Evolutionary conservation across 129 eudicot genomes (phyloP).

Genomic region (Centella asiatica): DNA sequence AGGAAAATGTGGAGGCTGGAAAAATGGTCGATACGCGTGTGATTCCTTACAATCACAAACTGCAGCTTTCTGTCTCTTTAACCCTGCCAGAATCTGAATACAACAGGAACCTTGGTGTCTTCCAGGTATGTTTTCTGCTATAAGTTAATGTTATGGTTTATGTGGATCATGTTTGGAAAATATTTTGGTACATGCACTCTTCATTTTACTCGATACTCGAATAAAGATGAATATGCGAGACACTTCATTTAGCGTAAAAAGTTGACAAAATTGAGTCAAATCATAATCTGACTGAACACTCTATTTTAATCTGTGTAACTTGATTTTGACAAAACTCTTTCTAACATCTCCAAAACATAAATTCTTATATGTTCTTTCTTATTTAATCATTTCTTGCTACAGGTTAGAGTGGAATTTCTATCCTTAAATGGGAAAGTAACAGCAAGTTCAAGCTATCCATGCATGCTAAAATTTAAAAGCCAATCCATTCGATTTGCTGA

Average conservation of each 20-base stretch:
- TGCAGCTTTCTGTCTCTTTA: conserved; percentile 41
- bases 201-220: too few species aligned
- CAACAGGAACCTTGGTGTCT: conserved; percentile 66
- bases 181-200: too few species aligned
- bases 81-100: conserved; percentile 68
- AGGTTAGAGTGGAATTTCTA: conserved; percentile 56
- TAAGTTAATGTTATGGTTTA: too few species aligned
- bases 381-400: background rate
- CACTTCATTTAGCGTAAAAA: too few species aligned
- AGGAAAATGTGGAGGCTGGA: conserved; percentile 7
- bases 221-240: too few species aligned
- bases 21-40: conserved; percentile 10
- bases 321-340: too few species aligned
- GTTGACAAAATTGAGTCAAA: too few species aligned
- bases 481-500: conserved; percentile 32
- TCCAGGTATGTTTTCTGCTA: conserved; percentile 36
- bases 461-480: conserved; percentile 47
- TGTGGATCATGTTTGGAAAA: too few species aligned
- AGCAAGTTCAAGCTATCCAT: conserved; percentile 36
- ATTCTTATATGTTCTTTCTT: background rate
- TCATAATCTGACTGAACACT: too few species aligned
- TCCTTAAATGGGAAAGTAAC: conserved; percentile 37
- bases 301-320: too few species aligned
- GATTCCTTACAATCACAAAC: conserved; percentile 40
- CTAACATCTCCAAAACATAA: too few species aligned